Evolutionary conservation across 1,284 basidiomycete genomes (phyloP), one percentile per base, ranked within the genome.

Genomic region (Phaffia rhodozyma): DNA sequence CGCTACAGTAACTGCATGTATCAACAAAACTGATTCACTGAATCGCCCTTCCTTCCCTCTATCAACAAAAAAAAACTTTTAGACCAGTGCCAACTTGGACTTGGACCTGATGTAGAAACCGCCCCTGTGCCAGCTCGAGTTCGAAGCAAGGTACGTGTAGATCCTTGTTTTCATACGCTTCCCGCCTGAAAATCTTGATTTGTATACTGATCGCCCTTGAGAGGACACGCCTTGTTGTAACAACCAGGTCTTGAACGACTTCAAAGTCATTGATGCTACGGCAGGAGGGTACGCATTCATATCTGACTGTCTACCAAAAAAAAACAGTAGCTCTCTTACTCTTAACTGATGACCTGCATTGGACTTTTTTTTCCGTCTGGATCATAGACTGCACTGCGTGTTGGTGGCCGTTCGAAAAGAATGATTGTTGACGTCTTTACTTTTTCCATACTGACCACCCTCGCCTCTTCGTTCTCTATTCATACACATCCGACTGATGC

Each of bases 61-160:
- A 5, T 32, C 34, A 5, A 50, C 16, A 4, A 53, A n/a, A 5
- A 16, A 2, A 21, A 5, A 32, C 5, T 34, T 34, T 18, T 56
- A 73, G 72, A 71, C 64, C 69, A 70, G 62, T 75, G 73, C 60
- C 77, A 80, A 68, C 73, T 80, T n/a, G 79, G 79, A 30, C 74
- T 79, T 50, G 79, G 77, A 18, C 58, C 68, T 3, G 73, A 77
- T 56, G 72, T 71, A 57, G 78, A 79, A 68, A 72, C 71, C 52
- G 73, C 75, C 9, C 60, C 84, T 81, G 74, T 84, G 79, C 72
- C 90, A 81, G 77, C 81, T 81, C 64, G 88, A 80, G 67, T 83
- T 81, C 68, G 83, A 63, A 77, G 74, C 76, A 81, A 72, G 81
- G 82, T 69, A 79, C 80, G 69, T 81, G 80, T 66, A 81, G 82